Conservation (phyloP, 1,284 basidiomycete genomes). For the Rhodotorula sp. region DNA sequence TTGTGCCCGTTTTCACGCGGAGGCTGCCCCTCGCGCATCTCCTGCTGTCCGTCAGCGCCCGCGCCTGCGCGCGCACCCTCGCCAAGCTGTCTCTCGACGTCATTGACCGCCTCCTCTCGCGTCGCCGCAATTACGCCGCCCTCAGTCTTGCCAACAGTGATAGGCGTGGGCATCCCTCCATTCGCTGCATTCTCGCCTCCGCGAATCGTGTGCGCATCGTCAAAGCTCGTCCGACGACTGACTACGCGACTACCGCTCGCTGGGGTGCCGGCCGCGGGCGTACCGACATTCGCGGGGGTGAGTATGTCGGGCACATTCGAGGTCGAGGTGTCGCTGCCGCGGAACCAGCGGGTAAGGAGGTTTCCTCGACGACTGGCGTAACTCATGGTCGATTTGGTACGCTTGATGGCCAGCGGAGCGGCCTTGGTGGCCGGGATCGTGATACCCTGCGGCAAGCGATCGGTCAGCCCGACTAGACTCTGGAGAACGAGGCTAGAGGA, state of each 20-base stretch:
- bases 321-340: background rate
- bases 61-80: background rate
- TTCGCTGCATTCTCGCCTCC: background rate
- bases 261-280: background rate
- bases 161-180: background rate
- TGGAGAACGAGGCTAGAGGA: conserved; percentile 1
- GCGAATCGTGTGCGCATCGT: background rate
- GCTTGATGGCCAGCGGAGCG: conserved; percentile 26
- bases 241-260: background rate
- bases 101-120: background rate
- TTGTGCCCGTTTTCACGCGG: background rate
- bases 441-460: conserved; percentile 20
- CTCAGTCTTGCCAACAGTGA: background rate
- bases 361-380: background rate
- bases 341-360: conserved; percentile 3
- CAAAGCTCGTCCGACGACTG: conserved; percentile 1
- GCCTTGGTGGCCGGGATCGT: conserved; percentile 38
- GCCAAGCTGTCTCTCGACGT: background rate
- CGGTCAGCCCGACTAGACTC: background rate
- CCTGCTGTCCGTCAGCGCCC: background rate
- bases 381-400: conserved; percentile 17
- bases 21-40: background rate
- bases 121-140: background rate
- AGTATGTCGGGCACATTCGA: background rate
- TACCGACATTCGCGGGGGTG: background rate